Percentiles rank a stretch among this genome's conserved stretches.
These are phyloP conservation scores for Macrocybe gigantea DNA, from an alignment of 768 basidiomycete genomes.

Conservation along the genomic window DNA sequence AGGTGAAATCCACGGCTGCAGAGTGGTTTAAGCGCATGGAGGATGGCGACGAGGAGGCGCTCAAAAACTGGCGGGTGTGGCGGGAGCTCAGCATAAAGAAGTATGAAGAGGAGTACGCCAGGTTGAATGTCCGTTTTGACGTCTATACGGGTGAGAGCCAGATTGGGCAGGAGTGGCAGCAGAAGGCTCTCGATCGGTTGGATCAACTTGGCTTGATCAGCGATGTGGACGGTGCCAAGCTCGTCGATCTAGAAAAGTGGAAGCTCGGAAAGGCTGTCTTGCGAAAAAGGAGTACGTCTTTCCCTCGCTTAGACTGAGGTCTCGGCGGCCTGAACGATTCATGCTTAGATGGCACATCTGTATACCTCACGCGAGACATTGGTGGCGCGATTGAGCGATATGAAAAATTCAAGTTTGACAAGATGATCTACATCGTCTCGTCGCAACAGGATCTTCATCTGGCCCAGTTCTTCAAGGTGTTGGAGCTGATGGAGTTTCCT, in stretches of 20 bases:
- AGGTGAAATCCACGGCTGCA: slow-evolving; percentile 72
- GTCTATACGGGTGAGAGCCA: slow-evolving; percentile 88
- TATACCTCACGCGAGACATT: slow-evolving; percentile 94
- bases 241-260: slow-evolving; percentile 84
- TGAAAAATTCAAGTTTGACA: slow-evolving; percentile 81
- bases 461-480: slow-evolving; percentile 89
- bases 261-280: slow-evolving; percentile 91
- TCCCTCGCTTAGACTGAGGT: not conserved
- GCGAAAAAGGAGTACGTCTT: slow-evolving; percentile 66
- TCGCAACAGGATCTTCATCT: slow-evolving; percentile 85
- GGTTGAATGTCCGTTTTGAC: slow-evolving; percentile 88
- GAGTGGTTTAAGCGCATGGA: slow-evolving; percentile 94
- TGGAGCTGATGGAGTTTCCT: slow-evolving; percentile 82
- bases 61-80: slow-evolving; percentile 90
- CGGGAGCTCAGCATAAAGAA: slow-evolving; percentile 86
- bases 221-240: slow-evolving; percentile 74
- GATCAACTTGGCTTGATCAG: slow-evolving; percentile 70
- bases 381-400: slow-evolving; percentile 90
- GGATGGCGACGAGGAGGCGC: slow-evolving; percentile 79
- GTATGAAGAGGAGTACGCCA: slow-evolving; percentile 82
- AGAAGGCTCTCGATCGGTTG: slow-evolving; percentile 61
- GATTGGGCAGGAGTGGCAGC: slow-evolving; percentile 70
- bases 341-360: slow-evolving; percentile 77
- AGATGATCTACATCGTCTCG: slow-evolving; percentile 92
- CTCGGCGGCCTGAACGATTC: not conserved